These are phyloP conservation scores for Euptelea pleiosperma DNA, from an alignment of 164 flowering plant genomes.

Conservation along the genomic window DNA sequence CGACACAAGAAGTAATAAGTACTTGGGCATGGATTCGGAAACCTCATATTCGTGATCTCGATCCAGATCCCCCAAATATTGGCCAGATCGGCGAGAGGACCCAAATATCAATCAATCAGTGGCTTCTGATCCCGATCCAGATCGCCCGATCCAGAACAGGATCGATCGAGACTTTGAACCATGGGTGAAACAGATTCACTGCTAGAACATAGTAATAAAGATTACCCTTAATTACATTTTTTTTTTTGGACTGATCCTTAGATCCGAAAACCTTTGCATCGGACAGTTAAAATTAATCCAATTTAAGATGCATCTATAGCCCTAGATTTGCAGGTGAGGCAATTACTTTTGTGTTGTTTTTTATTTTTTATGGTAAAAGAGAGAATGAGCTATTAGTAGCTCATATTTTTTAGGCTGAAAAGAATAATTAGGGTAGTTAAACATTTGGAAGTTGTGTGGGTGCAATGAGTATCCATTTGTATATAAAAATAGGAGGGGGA, in stretches of 20 bases:
- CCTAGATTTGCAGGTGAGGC: neutral
- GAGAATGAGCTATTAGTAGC: neutral
- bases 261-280: neutral
- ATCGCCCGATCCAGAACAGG: too few relatives aligned
- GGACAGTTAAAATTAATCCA: neutral
- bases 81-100: too few relatives aligned
- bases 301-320: neutral
- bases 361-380: neutral
- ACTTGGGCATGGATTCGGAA: too few relatives aligned
- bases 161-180: too few relatives aligned
- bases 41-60: too few relatives aligned
- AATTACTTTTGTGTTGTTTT: neutral
- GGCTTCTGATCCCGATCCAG: too few relatives aligned
- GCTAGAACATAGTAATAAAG: too few relatives aligned
- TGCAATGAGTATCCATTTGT: conserved; percentile 23
- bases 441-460: conserved; percentile 18
- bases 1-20: too few relatives aligned
- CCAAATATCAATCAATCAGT: too few relatives aligned
- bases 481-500: neutral
- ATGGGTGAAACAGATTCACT: too few relatives aligned
- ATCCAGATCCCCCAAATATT: too few relatives aligned
- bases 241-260: neutral
- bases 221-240: neutral
- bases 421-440: conserved; percentile 6
- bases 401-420: conserved; percentile 1